These are phyloP conservation scores for Aspergillus sp. DNA, from an alignment of 2,329 filamentous ascomycete genomes.

Conservation along the genomic window DNA sequence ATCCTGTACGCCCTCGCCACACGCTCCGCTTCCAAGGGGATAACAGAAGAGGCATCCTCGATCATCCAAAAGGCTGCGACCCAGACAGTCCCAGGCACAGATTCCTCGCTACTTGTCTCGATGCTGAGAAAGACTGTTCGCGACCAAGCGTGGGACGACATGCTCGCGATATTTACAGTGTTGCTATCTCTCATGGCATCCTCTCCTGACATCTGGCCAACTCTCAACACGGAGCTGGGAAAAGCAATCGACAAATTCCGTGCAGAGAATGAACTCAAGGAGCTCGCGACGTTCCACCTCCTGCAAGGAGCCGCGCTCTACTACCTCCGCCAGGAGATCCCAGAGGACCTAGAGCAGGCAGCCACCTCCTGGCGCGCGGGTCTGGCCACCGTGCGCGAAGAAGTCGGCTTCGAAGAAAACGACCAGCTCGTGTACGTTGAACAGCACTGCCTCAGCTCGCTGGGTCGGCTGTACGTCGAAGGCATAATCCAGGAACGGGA, in stretches of 20 bases:
- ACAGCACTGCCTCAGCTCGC: neutral
- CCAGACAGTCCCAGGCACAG: neutral
- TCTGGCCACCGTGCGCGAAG: neutral
- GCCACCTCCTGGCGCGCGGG: neutral
- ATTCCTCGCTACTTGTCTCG: neutral
- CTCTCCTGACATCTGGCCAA: neutral
- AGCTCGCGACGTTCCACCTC: neutral
- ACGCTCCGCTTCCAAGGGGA: neutral
- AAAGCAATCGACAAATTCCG: neutral
- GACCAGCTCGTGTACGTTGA: neutral
- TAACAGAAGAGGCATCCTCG: neutral
- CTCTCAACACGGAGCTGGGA: neutral
- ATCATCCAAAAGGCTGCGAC: conserved; percentile 4
- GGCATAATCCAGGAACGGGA: neutral
- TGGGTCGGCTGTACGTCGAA: neutral
- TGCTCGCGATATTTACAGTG: neutral
- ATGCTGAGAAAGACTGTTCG: neutral
- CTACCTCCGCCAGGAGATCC: neutral
- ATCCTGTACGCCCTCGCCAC: neutral
- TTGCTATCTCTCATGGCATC: neutral
- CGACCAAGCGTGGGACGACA: neutral
- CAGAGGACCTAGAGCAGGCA: neutral
- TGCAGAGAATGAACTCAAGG: neutral
- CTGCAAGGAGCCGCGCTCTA: conserved; percentile 1
- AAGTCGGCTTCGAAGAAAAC: neutral